A percentile compares a stretch with the other conserved stretches of the same genome.
Conservation (phyloP, 352 stramenopile species). For the Globisporangium spinosum region DNA sequence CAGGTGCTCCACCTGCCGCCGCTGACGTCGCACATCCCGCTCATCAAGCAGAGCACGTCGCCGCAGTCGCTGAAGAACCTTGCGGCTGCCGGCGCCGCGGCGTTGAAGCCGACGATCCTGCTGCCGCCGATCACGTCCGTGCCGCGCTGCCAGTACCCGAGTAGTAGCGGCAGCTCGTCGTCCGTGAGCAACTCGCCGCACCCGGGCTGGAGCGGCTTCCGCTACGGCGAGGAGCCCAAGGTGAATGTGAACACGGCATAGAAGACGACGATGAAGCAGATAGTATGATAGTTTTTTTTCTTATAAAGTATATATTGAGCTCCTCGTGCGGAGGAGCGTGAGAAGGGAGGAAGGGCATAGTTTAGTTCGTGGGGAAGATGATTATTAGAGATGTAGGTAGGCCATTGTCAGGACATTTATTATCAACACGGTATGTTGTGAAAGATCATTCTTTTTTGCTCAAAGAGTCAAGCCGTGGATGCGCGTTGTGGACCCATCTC, state of each 20-base stretch:
- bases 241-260: constrained; percentile 18
- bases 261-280: not conserved
- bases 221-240: constrained; percentile 12
- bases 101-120: constrained; percentile 15
- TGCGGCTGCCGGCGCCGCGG: no score
- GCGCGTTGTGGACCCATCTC: no score
- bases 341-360: not conserved
- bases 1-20: constrained; percentile 13
- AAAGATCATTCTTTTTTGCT: no score
- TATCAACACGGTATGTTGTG: no score
- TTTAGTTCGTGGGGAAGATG: not conserved
- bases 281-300: not conserved
- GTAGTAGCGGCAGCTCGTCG: not conserved
- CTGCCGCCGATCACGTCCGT: constrained; percentile 17
- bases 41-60: not conserved
- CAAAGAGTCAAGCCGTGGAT: no score
- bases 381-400: not conserved
- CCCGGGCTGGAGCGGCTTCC: constrained; percentile 9
- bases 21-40: constrained; percentile 12
- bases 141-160: constrained; percentile 13
- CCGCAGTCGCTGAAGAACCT: not conserved
- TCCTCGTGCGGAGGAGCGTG: not conserved
- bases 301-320: not conserved
- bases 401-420: no score
- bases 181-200: not conserved